Conservation (phyloP, 345 rosid genomes). For the Diplotaxis tenuifolia region DNA sequence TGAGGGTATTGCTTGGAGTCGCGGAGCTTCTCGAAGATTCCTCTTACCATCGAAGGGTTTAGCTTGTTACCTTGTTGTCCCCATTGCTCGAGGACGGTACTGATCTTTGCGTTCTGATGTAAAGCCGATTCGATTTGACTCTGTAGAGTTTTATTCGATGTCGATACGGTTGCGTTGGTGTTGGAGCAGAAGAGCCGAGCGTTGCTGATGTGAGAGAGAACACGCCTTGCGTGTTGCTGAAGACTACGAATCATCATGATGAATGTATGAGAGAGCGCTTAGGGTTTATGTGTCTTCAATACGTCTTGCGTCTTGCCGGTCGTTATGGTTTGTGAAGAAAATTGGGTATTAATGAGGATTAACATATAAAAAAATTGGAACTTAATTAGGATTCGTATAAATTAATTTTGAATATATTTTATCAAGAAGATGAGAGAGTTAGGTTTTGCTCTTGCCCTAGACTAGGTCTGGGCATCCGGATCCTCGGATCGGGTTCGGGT, state of each 20-base stretch:
- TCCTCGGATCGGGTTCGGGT: too few relatives aligned
- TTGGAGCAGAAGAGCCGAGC: background rate
- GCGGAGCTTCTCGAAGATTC: background rate
- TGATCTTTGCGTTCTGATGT: background rate
- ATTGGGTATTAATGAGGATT: too few relatives aligned
- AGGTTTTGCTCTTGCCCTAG: too few relatives aligned
- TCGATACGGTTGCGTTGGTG: background rate
- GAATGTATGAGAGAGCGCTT: too few relatives aligned
- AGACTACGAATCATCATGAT: background rate
- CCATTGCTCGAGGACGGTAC: background rate
- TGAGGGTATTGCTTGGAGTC: background rate
- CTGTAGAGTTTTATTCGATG: background rate
- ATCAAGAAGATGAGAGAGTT: too few relatives aligned
- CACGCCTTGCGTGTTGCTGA: background rate
- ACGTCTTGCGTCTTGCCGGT: background rate
- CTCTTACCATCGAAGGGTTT: background rate
- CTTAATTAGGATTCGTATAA: too few relatives aligned
- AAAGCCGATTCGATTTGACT: background rate
- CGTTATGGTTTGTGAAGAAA: too few relatives aligned
- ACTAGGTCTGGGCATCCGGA: too few relatives aligned
- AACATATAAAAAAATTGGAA: too few relatives aligned
- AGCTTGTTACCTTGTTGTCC: too few relatives aligned
- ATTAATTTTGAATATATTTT: too few relatives aligned
- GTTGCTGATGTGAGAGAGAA: background rate
- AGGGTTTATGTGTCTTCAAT: background rate